These are phyloP conservation scores for Friedmanniomyces simplex DNA, from an alignment of 495 filamentous ascomycete genomes.

Conservation along the genomic window DNA sequence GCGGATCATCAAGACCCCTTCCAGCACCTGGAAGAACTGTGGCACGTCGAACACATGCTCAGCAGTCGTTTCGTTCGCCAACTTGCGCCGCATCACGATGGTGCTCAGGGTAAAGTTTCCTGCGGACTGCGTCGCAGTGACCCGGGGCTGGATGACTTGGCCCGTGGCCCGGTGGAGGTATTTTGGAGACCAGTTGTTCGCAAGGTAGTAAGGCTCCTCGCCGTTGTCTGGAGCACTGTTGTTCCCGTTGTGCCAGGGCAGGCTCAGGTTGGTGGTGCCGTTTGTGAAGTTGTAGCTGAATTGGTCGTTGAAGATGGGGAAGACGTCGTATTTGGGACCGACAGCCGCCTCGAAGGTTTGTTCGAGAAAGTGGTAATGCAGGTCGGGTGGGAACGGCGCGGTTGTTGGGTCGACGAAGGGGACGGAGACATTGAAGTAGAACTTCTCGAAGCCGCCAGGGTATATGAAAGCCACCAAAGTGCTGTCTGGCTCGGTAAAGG, in stretches of 20 bases:
- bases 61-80: neutral
- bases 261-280: neutral
- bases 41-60: neutral
- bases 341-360: neutral
- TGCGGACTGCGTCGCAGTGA: neutral
- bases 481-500: neutral
- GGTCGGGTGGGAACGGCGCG: neutral
- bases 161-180: neutral
- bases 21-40: neutral
- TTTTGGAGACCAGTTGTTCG: neutral
- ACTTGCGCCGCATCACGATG: neutral
- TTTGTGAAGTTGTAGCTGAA: slow-evolving; percentile 1
- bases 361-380: neutral
- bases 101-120: neutral
- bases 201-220: neutral
- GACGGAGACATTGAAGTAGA: neutral
- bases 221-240: neutral
- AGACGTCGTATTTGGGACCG: neutral
- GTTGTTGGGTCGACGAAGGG: neutral
- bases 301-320: neutral
- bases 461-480: neutral
- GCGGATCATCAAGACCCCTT: neutral
- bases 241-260: neutral
- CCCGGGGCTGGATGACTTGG: neutral
- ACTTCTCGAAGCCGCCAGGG: neutral